These are phyloP conservation scores for Gaeumannomyces sp. DNA, from an alignment of 2,329 filamentous ascomycete species.

Conservation along the genomic window DNA sequence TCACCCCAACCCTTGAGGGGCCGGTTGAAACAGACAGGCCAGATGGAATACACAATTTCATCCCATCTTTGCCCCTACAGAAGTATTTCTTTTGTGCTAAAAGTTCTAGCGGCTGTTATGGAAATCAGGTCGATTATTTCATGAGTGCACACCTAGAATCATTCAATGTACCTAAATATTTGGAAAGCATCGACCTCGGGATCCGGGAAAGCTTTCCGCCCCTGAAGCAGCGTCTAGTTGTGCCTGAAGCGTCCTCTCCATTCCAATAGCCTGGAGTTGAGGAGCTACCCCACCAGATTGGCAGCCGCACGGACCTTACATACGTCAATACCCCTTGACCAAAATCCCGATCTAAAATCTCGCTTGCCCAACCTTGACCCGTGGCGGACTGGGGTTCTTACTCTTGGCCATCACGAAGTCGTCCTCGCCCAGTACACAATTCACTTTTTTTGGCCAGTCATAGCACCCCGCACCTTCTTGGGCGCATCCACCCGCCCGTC, in stretches of 20 bases:
- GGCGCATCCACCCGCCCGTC: not conserved
- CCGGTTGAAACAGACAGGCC: no score
- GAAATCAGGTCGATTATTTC: no score
- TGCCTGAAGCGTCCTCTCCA: no score
- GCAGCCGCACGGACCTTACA: not conserved
- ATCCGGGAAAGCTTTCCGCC: not conserved
- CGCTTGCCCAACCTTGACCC: not conserved
- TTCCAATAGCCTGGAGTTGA: no score
- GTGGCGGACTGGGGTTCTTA: not conserved
- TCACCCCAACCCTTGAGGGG: not conserved
- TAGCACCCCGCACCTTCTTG: not conserved
- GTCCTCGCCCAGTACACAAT: not conserved
- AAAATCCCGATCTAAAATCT: not conserved
- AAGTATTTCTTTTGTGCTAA: no score
- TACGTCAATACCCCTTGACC: not conserved
- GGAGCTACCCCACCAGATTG: no score
- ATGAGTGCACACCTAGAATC: no score
- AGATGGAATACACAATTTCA: no score
- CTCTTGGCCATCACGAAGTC: conserved; percentile 3
- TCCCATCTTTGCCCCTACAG: no score
- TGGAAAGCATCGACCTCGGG: not conserved
- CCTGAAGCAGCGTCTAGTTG: not conserved
- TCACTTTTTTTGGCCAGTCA: not conserved
- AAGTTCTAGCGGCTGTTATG: no score
- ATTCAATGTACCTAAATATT: no score